Base-by-base conservation (phyloP, 2,329 filamentous ascomycete genomes). In the Pseudogymnoascus sp. region DNA sequence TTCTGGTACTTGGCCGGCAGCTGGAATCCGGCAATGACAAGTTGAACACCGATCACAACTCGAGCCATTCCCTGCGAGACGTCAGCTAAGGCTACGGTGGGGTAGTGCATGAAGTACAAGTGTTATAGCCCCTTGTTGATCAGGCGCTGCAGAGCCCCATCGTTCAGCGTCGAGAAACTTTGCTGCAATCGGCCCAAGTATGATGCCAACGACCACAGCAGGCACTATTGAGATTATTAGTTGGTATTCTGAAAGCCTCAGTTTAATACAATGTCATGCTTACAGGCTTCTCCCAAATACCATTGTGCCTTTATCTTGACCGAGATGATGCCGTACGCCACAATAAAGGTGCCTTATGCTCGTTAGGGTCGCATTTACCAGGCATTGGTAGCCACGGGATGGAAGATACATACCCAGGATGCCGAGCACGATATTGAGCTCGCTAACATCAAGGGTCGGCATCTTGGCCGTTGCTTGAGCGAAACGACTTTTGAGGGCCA, bases 11-110 rank as follows among this genome's bases (percentile, higher is more conserved):
- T 85, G 69, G 84, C 89, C 1, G 90, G 91, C 12, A 96, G 78
- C 70, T 95, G 90, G 0, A 95, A 83, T 3, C 91, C 91, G 0
- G 90, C 90, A 8, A 95, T 77, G 8, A 95, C 88, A 13, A 96
- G 81, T 73, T 95, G 91, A 0, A 95, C 88, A 2, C 90, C 90
- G 0, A 96, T 81, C 0, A 95, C 90, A 0, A 95, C 80, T 2
- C 90, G 83, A 0, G 12, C 78, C 75, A 61, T 88, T 80, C 34
- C 12, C 39, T 55, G 19, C 19, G 30, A 33, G 35, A 10, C 18
- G 18, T 15, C n/a, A 37, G n/a, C 56, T 19, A 23, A 37, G 12
- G 21, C 12, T 35, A n/a, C 23, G n/a, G 13, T 58, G 30, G 13
- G 38, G 33, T 4, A 12, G 18, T 21, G 30, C 30, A 21, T 7